Evolutionary conservation across 2,329 filamentous ascomycete genomes (phyloP), one percentile per base, ranked within the genome.

Genomic region (Nothomitra cinnamomea): DNA sequence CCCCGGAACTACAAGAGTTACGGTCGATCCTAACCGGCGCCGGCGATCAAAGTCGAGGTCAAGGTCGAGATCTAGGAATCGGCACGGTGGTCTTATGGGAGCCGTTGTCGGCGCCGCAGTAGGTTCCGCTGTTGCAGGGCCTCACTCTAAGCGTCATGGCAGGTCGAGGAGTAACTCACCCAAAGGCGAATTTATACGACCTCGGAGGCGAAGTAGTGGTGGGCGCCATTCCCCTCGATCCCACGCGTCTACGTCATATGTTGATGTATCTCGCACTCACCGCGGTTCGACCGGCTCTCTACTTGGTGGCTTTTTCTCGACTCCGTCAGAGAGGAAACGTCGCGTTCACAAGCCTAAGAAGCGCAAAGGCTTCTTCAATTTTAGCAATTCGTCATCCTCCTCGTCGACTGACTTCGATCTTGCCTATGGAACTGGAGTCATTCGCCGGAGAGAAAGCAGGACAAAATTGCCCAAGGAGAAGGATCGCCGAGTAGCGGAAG

Each of bases 381-480:
- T 74, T 57, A 67, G 67, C 50, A 73, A 73, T 57, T 69, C 64
- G 3, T 70, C 70, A 3, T 66, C 69, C 1, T 69, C 67, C 1
- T 69, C 67, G 2, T 73, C 71, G 4, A 67, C 67, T 0, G 69
- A 73, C 41, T 67, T 66, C 6, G 70, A 67, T 13, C 65, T 74
- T 57, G 70, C 68, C 0, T 75, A 72, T 58, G 72, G 72, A 3
- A 2, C 12, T 13, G 50, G 50, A 3, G 22, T 19, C 17, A n/a
- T 28, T 6, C 35, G 36, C 7, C 50, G 36, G 13, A 24, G 13
- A n/a, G 38, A 35, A 25, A 19, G 50, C 17, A 6, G 24, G 15
- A 21, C 36, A 6, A 17, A 13, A 5, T 28, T 35, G 21, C 2
- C n/a, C 6, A 53, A 41, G n/a, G 41, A n/a, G 25, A 52, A 54